phyloP scores from a whole-genome alignment of 164 flowering plant genomes.

The Nymphaea thermarum region DNA sequence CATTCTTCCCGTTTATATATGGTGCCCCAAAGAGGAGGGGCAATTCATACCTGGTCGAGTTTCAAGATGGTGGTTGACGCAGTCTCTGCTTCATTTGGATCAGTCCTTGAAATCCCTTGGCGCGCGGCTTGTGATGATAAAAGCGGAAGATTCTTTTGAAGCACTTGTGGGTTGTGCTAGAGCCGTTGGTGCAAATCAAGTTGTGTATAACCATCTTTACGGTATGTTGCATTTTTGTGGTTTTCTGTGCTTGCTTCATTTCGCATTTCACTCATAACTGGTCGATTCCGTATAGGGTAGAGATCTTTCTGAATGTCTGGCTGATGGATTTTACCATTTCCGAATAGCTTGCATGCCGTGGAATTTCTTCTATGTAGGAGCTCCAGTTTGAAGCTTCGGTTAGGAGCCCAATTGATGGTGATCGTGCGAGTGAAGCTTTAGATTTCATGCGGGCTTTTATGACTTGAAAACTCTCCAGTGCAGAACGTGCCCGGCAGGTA shows the following conservation, averaged over 20 bases:
- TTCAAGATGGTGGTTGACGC: constrained; percentile 97
- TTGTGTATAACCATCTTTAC: constrained; percentile 79
- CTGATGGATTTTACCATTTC: too few species aligned
- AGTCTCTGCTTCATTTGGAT: constrained; percentile 61
- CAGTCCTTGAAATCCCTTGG: constrained; percentile 74
- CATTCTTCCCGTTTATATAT: constrained; percentile 71
- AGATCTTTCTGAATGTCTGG: too few species aligned
- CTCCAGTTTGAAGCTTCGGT: too few species aligned
- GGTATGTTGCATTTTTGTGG: constrained; percentile 28
- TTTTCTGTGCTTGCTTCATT: neutral
- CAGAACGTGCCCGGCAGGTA: too few species aligned
- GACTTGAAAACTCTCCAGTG: too few species aligned
- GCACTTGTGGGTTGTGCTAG: constrained; percentile 53
- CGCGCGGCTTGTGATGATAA: constrained; percentile 45
- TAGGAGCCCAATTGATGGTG: too few species aligned
- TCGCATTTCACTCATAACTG: neutral
- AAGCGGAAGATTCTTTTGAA: constrained; percentile 48
- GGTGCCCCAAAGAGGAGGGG: constrained; percentile 92
- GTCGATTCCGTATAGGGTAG: too few species aligned
- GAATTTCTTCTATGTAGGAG: too few species aligned
- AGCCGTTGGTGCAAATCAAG: constrained; percentile 65
- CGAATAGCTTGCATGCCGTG: too few species aligned
- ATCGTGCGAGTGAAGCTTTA: too few species aligned
- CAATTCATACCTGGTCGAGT: constrained; percentile 84
- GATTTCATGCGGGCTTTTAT: too few species aligned